These are phyloP conservation scores for Aspergillus asperescens DNA, from an alignment of 495 filamentous ascomycete species.

Conservation along the genomic window DNA sequence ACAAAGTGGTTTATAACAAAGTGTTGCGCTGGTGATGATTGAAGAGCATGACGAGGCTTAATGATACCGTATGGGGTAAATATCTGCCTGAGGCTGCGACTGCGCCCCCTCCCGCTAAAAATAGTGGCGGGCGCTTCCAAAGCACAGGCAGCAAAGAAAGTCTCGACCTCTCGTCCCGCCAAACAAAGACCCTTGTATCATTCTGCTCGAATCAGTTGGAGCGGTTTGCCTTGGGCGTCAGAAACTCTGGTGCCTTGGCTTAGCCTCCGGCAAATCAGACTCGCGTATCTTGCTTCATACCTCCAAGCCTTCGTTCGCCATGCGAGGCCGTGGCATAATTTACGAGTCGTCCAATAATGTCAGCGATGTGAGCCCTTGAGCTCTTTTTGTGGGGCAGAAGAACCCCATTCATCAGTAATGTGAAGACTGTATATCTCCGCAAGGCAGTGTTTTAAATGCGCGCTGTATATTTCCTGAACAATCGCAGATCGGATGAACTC, in stretches of 20 bases:
- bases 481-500: too few relatives aligned
- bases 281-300: neutral
- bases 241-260: slow-evolving; percentile 10
- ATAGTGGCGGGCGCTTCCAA: neutral
- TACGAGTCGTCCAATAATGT: neutral
- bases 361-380: neutral
- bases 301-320: neutral
- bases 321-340: neutral
- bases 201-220: neutral
- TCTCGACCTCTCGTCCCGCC: neutral
- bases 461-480: neutral
- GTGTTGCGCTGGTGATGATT: neutral
- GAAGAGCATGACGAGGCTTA: neutral
- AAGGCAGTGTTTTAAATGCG: too few relatives aligned
- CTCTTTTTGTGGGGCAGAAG: neutral
- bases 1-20: slow-evolving; percentile 3
- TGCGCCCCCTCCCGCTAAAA: slow-evolving; percentile 8
- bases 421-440: neutral
- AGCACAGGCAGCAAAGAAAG: slow-evolving; percentile 7
- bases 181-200: neutral
- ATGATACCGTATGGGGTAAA: neutral
- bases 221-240: neutral
- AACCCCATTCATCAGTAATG: neutral
- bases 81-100: neutral
- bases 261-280: slow-evolving; percentile 7